Evolutionary conservation across 768 basidiomycete genomes (phyloP).

Genomic region (Tephrocybe sp.): DNA sequence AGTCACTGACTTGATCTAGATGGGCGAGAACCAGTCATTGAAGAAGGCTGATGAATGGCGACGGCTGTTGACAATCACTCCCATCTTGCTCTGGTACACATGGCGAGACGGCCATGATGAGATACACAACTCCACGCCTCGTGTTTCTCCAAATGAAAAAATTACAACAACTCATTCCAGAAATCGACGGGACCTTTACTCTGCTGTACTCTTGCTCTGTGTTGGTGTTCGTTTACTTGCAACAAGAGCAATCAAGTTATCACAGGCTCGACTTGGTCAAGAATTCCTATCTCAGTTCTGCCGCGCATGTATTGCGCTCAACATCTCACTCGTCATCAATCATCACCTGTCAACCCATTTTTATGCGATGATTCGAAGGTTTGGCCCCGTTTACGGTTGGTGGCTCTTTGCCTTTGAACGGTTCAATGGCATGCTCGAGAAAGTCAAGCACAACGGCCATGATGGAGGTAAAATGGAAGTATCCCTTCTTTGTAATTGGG

Average conservation of each 20-base stretch:
- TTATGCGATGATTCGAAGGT: too few relatives aligned
- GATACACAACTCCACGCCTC: constrained; percentile 18
- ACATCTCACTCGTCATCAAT: constrained; percentile 20
- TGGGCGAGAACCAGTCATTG: constrained; percentile 30
- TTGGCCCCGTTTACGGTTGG: constrained; percentile 31
- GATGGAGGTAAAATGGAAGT: constrained; percentile 28
- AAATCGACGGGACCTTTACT: constrained; percentile 13
- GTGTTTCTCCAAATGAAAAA: constrained; percentile 18
- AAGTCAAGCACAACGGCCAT: constrained; percentile 31
- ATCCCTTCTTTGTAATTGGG: constrained; percentile 28
- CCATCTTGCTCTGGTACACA: constrained; percentile 26
- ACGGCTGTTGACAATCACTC: constrained; percentile 21
- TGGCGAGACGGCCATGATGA: constrained; percentile 23
- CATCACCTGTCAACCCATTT: constrained; percentile 30
- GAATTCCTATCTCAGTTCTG: constrained; percentile 23
- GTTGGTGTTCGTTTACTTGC: constrained; percentile 20
- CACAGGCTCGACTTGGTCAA: constrained; percentile 22
- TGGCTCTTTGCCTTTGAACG: constrained; percentile 36
- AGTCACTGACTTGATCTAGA: constrained; percentile 12
- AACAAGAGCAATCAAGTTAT: constrained; percentile 19
- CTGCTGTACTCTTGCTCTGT: constrained; percentile 17
- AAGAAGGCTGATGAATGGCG: constrained; percentile 35
- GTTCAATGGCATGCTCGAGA: constrained; percentile 33
- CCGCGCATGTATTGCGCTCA: constrained; percentile 9
- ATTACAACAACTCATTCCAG: constrained; percentile 14